Percentiles rank a stretch among this genome's conserved stretches.
Conservation (phyloP, 345 rosid species). For the Salix caprea region DNA sequence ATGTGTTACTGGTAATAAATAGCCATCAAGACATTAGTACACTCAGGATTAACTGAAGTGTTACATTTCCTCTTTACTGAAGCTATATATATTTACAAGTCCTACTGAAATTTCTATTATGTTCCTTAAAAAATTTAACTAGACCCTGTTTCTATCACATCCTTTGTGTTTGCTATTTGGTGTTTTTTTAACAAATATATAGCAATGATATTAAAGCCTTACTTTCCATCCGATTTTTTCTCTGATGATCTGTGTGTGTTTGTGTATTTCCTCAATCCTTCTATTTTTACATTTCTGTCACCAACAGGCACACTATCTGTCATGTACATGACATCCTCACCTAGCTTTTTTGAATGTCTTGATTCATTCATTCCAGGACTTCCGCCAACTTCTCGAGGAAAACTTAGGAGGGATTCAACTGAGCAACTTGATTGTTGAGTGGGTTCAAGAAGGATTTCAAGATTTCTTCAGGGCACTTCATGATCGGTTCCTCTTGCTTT, state of each 20-base stretch:
- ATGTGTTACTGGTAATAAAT: conserved; percentile 62
- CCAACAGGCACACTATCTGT: background rate
- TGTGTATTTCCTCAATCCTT: background rate
- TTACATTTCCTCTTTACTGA: background rate
- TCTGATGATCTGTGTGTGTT: background rate
- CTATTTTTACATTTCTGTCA: background rate
- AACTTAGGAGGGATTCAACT: conserved; percentile 53
- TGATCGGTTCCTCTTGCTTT: conserved; percentile 56
- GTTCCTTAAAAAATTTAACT: background rate
- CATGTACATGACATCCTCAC: conserved; percentile 1
- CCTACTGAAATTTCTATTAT: background rate
- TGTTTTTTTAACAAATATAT: background rate
- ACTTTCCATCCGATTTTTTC: background rate
- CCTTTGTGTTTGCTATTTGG: background rate
- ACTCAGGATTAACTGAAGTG: background rate
- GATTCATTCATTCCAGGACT: conserved; percentile 47
- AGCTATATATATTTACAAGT: background rate
- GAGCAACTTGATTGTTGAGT: conserved; percentile 56
- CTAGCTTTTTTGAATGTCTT: conserved; percentile 12
- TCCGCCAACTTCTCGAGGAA: conserved; percentile 76
- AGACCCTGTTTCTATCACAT: background rate
- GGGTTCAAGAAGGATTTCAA: conserved; percentile 95
- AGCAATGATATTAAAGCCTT: background rate
- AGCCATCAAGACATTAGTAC: background rate
- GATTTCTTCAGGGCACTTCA: conserved; percentile 74